Base-by-base conservation (phyloP, 2,329 filamentous ascomycete species). In the Trichoderma polysporum region DNA sequence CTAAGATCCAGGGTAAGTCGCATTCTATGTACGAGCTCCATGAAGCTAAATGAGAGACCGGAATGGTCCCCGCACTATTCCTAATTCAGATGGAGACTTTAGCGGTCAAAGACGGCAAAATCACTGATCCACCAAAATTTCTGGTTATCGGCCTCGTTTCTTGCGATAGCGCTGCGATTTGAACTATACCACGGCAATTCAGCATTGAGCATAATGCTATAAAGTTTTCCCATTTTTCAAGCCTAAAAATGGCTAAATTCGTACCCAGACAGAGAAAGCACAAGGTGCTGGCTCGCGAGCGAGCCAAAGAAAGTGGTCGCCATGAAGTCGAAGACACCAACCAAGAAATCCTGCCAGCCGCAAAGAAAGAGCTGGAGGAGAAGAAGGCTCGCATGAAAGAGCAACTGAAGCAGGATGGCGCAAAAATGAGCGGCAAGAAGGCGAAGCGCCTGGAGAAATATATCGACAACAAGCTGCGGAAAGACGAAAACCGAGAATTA, bases 381-480 rank as follows among this genome's bases (percentile, higher is more conserved):
- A 86, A 83, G 75, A 90, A 81, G 77, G 87, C 80, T 15, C 80
- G 77, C 66, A 75, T 89, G 70, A 86, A 84, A 68, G 82, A 84
- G 25, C 83, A 88, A 69, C 74, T 89, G 66, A 80, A 78, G 65
- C 76, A 81, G 27, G 80, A 85, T 61, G 84, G 82, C 1, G 73
- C 76, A 52, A 88, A 88, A 73, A 81, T 89, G 75, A 88, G 82
- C 73, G 82, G 86, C 68, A 89, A 90, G 74, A 90, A 90, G 76
- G 85, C 87, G 6, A 90, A 90, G 79, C 83, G 88, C 1, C 75
- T 90, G 45, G 88, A 90, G 69, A 90, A 90, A 74, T 90, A 90
- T 75, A 88, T 90, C 70, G 94, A 98, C 74, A 95, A 86, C 67
- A 99, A 99, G 84, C 83, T 99, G 53, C 91, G 90, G 78, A 97